Evolutionary conservation across 495 filamentous ascomycete genomes (phyloP).

Genomic region (Xylaria longipes): DNA sequence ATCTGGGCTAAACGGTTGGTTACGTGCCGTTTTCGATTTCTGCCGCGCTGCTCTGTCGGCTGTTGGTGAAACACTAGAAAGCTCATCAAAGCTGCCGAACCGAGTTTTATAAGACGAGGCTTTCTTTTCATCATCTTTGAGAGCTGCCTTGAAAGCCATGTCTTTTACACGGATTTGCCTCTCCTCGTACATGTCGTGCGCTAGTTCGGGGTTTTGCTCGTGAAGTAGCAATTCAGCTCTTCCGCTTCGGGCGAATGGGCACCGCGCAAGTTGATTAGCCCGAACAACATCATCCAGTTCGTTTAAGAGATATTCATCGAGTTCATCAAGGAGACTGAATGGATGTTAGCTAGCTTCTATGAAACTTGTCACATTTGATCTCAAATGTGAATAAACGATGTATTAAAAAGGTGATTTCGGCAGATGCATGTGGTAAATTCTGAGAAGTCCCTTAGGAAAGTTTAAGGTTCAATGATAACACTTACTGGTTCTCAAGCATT

Average conservation of each 20-base stretch:
- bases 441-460: not conserved
- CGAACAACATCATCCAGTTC: slow-evolving; percentile 81
- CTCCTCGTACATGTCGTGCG: slow-evolving; percentile 60
- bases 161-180: slow-evolving; percentile 54
- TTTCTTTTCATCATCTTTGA: slow-evolving; percentile 66
- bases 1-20: slow-evolving; percentile 60
- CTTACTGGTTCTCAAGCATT: slow-evolving; percentile 80
- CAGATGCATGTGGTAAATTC: not conserved
- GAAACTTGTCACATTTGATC: slow-evolving; percentile 16
- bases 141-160: slow-evolving; percentile 62
- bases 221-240: slow-evolving; percentile 72
- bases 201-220: slow-evolving; percentile 69
- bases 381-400: not conserved
- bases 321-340: slow-evolving; percentile 68
- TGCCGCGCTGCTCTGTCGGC: slow-evolving; percentile 56
- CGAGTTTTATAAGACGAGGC: slow-evolving; percentile 55
- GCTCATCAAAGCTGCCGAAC: slow-evolving; percentile 63
- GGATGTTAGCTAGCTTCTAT: slow-evolving; percentile 41
- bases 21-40: slow-evolving; percentile 53
- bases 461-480: not conserved
- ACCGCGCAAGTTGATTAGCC: slow-evolving; percentile 77
- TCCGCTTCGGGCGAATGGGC: slow-evolving; percentile 76
- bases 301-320: slow-evolving; percentile 81
- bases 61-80: slow-evolving; percentile 55
- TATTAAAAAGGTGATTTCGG: not conserved